Evolutionary conservation across 2,329 filamentous ascomycete species (phyloP).

Genomic region (Purpureocillium lavendulum): DNA sequence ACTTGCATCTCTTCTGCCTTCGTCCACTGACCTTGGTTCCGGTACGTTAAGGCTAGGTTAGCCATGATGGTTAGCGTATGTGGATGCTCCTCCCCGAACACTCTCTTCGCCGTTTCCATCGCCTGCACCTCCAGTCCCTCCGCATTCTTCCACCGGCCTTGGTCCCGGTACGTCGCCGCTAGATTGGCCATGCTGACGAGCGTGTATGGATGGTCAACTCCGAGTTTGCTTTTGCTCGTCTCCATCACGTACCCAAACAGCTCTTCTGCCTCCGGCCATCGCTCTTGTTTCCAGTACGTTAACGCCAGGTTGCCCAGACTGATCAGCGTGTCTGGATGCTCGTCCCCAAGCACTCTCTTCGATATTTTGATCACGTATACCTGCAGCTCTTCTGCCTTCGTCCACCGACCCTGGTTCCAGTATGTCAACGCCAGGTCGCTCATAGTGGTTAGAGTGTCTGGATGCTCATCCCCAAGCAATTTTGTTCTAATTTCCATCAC

Average conservation of each 20-base stretch:
- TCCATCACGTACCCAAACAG: neutral
- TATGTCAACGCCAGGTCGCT: neutral
- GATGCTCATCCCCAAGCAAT: neutral
- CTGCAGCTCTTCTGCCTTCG: neutral
- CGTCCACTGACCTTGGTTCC: neutral
- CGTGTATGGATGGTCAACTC: constrained; percentile 2
- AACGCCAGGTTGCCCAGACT: neutral
- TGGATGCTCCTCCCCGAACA: neutral
- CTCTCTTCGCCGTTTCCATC: neutral
- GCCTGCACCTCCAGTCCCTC: neutral
- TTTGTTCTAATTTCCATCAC: neutral
- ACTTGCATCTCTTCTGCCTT: neutral
- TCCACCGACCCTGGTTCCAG: neutral
- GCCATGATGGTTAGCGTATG: neutral
- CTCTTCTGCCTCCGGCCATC: neutral
- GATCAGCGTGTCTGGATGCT: neutral
- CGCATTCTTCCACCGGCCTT: neutral
- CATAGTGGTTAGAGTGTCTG: neutral
- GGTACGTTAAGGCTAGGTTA: constrained; percentile 7
- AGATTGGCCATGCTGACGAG: neutral
- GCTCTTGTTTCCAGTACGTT: neutral
- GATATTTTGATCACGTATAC: neutral
- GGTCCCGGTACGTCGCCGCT: neutral
- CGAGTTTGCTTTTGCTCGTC: neutral
- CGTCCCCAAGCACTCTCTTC: neutral